Conservation (phyloP, 1,284 basidiomycete species). For the Leccinum pseudoinsigne region DNA sequence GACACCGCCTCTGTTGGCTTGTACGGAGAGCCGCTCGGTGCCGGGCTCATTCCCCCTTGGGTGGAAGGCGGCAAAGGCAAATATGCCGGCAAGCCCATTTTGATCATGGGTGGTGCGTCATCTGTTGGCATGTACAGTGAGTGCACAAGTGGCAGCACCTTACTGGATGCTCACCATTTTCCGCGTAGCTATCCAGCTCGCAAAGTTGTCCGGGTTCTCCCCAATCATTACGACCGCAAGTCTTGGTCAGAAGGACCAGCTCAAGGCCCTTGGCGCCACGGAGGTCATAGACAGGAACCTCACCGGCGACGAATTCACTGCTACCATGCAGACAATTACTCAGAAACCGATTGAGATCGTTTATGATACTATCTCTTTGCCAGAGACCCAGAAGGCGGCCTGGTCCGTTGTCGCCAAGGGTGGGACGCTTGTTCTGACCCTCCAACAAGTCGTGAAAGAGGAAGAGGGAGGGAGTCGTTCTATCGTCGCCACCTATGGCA, state of each 20-base stretch:
- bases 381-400: constrained; percentile 32
- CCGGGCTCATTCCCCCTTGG: constrained; percentile 36
- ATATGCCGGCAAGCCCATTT: constrained; percentile 37
- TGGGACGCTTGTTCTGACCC: constrained; percentile 30
- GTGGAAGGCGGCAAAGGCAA: constrained; percentile 33
- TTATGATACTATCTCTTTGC: constrained; percentile 40
- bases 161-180: not conserved
- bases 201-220: constrained; percentile 51
- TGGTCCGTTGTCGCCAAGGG: constrained; percentile 28
- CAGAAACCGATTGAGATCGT: constrained; percentile 36
- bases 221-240: constrained; percentile 57
- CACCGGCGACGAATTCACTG: constrained; percentile 26
- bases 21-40: constrained; percentile 30
- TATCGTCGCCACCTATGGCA: constrained; percentile 29
- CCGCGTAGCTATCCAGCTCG: constrained; percentile 48
- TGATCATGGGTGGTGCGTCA: constrained; percentile 46
- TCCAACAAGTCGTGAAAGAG: constrained; percentile 23
- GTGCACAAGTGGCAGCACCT: not conserved
- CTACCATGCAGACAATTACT: constrained; percentile 33
- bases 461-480: constrained; percentile 27
- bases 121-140: constrained; percentile 45
- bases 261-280: constrained; percentile 55
- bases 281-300: constrained; percentile 48
- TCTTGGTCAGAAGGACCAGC: constrained; percentile 38
- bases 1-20: constrained; percentile 39